Evolutionary conservation across 352 stramenopile species (phyloP).

Genomic region (Chrysophaeum taylorii): DNA sequence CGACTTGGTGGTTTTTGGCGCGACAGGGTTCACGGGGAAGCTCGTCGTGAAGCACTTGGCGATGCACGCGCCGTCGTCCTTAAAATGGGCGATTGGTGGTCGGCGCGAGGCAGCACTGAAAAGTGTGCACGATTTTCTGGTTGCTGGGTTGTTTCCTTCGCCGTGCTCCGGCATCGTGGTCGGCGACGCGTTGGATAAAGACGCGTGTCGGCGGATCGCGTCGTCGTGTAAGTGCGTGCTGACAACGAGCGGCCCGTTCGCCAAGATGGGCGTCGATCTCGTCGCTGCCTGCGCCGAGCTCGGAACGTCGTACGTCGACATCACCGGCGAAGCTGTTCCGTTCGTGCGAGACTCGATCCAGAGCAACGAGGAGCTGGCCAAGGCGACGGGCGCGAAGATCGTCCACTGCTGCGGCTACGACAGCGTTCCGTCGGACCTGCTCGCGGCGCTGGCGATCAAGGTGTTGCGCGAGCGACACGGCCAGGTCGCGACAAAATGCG

Average conservation of each 20-base stretch:
- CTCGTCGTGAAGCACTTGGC: slow-evolving; percentile 46
- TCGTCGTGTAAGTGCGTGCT: slow-evolving; percentile 52
- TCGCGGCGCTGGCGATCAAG: neutral
- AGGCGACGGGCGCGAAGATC: slow-evolving; percentile 44
- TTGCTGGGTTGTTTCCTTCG: neutral
- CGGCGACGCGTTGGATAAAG: neutral
- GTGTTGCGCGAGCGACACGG: neutral
- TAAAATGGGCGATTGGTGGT: slow-evolving; percentile 54
- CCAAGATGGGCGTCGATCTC: slow-evolving; percentile 53
- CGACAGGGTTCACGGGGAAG: slow-evolving; percentile 53
- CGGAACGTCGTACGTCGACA: slow-evolving; percentile 63
- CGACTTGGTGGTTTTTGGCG: slow-evolving; percentile 47
- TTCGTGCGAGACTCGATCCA: slow-evolving; percentile 54
- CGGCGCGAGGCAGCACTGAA: slow-evolving; percentile 44
- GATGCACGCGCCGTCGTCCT: slow-evolving; percentile 21
- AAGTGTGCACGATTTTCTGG: slow-evolving; percentile 29
- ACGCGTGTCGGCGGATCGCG: slow-evolving; percentile 31
- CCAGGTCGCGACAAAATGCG: neutral
- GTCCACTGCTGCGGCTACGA: slow-evolving; percentile 66
- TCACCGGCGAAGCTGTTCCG: slow-evolving; percentile 54
- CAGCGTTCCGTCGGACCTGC: slow-evolving; percentile 52
- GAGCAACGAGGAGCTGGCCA: slow-evolving; percentile 42
- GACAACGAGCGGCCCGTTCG: slow-evolving; percentile 58
- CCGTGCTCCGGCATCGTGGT: neutral
- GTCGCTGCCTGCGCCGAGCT: slow-evolving; percentile 57